phyloP scores from a whole-genome alignment of 2,329 filamentous ascomycete genomes.

The Claviceps sp. region DNA sequence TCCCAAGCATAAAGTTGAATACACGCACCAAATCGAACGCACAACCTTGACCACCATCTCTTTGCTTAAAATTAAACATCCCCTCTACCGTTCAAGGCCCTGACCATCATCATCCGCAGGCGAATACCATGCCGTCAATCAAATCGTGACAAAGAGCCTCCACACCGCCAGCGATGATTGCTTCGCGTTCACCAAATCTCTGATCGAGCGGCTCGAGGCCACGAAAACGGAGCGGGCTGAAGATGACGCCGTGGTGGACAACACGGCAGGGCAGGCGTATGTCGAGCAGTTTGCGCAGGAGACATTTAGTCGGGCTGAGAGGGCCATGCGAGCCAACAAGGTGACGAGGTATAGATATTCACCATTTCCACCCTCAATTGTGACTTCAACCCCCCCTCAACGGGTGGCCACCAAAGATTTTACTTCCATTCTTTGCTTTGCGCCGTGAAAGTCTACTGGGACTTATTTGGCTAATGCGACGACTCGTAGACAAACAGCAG shows the following conservation, averaged over 20 bases:
- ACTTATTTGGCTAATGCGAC: too few species aligned
- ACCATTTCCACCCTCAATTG: too few species aligned
- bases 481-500: conserved; percentile 62
- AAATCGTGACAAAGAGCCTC: conserved; percentile 69
- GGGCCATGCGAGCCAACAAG: conserved; percentile 67
- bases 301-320: conserved; percentile 73
- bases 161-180: conserved; percentile 69
- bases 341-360: conserved; percentile 51
- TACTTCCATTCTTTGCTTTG: too few species aligned
- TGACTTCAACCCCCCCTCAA: too few species aligned
- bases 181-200: conserved; percentile 61
- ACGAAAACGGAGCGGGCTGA: conserved; percentile 47
- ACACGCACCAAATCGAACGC: too few species aligned
- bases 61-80: not conserved
- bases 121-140: conserved; percentile 85
- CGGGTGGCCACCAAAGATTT: not conserved
- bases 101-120: conserved; percentile 31
- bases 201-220: conserved; percentile 83
- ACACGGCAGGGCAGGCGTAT: conserved; percentile 76
- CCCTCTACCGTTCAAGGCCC: not conserved
- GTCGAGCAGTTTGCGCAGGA: conserved; percentile 89
- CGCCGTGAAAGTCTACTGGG: too few species aligned
- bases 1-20: not conserved
- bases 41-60: not conserved
- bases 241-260: conserved; percentile 77